These are phyloP conservation scores for Pythium angustatum DNA, from an alignment of 352 stramenopile genomes.

Conservation along the genomic window DNA sequence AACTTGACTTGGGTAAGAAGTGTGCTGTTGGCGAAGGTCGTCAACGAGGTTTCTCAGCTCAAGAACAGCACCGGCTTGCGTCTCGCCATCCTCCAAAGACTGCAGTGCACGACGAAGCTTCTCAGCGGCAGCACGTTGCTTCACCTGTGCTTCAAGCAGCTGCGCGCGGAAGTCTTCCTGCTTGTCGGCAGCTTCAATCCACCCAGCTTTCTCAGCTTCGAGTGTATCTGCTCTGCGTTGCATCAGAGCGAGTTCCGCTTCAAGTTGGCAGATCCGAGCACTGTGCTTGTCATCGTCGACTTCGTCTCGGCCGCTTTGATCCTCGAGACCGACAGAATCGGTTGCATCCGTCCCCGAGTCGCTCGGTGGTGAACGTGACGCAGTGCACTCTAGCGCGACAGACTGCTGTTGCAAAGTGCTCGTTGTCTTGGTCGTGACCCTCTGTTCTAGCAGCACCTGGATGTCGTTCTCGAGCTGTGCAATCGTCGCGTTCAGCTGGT, in stretches of 20 bases:
- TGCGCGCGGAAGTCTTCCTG: conserved; percentile 14
- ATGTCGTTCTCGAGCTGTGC: not conserved
- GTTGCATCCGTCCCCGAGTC: not conserved
- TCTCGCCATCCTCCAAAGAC: not conserved
- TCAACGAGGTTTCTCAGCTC: not conserved
- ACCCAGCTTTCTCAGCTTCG: conserved; percentile 11
- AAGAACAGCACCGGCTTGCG: not conserved
- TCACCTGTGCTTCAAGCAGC: conserved; percentile 1
- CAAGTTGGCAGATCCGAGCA: conserved; percentile 1
- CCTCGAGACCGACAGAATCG: not conserved
- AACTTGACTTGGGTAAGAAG: not conserved
- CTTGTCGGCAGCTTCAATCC: conserved; percentile 7
- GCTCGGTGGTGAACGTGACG: not conserved
- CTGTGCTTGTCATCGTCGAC: not conserved
- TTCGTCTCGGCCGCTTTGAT: not conserved
- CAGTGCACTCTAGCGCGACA: too few species aligned
- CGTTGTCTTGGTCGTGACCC: not conserved
- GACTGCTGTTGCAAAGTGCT: not conserved
- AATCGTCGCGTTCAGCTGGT: not conserved
- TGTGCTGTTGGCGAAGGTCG: not conserved
- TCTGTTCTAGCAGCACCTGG: not conserved
- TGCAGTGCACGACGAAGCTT: conserved; percentile 5
- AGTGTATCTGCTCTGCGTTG: conserved; percentile 6
- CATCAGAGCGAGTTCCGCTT: not conserved
- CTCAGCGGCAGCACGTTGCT: not conserved